A percentile compares a stretch with the other conserved stretches of the same genome.
Evolutionary conservation across 1,284 basidiomycete species (phyloP).

Genomic region (Puccinia coronata): DNA sequence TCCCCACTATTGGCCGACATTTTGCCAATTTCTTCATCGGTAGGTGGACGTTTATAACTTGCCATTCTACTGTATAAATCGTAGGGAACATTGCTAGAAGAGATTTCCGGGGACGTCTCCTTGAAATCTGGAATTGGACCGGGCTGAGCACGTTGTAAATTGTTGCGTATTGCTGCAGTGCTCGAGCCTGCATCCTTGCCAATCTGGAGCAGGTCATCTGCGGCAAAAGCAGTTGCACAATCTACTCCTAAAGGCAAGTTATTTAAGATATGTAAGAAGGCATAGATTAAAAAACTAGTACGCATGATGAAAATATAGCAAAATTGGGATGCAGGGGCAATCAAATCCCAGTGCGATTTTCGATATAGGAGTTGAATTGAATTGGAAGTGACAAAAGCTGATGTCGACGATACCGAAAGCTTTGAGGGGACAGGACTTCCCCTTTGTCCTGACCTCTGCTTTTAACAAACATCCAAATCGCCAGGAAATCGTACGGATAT

Average conservation of each 20-base stretch:
- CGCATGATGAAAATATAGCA: background rate
- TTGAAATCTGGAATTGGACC: background rate
- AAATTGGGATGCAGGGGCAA: background rate
- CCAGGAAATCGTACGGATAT: too few relatives aligned
- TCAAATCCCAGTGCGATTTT: background rate
- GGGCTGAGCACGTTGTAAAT: background rate
- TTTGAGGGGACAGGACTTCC: background rate
- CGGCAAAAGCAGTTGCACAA: background rate
- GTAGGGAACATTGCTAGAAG: background rate
- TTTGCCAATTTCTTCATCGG: background rate
- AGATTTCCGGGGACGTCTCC: background rate
- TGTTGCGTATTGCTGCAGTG: background rate
- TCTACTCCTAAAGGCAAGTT: background rate
- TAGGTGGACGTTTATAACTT: background rate
- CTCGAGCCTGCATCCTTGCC: background rate
- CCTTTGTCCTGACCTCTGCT: background rate
- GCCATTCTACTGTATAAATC: background rate
- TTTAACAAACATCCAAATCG: too few relatives aligned
- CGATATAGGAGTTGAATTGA: background rate
- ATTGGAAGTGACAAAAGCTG: background rate
- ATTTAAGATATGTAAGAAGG: background rate
- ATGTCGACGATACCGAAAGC: background rate
- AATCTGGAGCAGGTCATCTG: background rate
- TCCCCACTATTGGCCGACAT: too few relatives aligned
- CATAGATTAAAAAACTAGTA: background rate